Base-by-base conservation (phyloP, 441 rosid species). In the Melastoma candidum region DNA sequence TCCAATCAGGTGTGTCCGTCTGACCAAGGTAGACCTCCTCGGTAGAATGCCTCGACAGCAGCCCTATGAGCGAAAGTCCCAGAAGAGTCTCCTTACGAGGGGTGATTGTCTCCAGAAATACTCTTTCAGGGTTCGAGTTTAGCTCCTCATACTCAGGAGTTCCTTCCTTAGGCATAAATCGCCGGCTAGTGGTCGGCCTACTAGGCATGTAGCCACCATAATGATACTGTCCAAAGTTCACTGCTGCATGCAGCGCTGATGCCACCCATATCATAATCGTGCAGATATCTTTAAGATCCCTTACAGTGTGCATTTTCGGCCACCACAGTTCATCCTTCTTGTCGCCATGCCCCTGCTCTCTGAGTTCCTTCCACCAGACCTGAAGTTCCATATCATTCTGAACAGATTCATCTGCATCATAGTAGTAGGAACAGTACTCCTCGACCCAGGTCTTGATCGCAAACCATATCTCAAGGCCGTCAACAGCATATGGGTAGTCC, bases 401-500 rank as follows among this genome's bases (percentile, higher is more conserved):
- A 1, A 62, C 54, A 2, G 44, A 41, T 5, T 44, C 22, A 29
- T 62, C 66, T 0, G 48, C 26, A 11, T 26, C 27, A 45, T 54
- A 54, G 17, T 62, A 62, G 44, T 54, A 62, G 25, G 60, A 62
- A 54, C 66, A 62, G 27, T 54, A 62, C 44, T 54, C 66, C 29
- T 54, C 48, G 11, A 62, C 66, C 66, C 66, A 54, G 9, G 36
- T 54, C 66, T 62, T 53, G 27, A 62, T 62, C 13, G 60, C 58
- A 4, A 49, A 41, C 66, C 66, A 62, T 12, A 62, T 41, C 54
- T 62, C 60, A 3, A 83, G 77, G 63, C 80, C 76, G 14, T 76
- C 73, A 0, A 81, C 82, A 2, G 97, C 97, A 6, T 74, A 90
- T 7, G 97, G 97, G 59, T 90, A 90, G 71, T 90, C 97, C 63